Base-by-base conservation (phyloP, 768 basidiomycete species). In the Termitomyces titanicus region DNA sequence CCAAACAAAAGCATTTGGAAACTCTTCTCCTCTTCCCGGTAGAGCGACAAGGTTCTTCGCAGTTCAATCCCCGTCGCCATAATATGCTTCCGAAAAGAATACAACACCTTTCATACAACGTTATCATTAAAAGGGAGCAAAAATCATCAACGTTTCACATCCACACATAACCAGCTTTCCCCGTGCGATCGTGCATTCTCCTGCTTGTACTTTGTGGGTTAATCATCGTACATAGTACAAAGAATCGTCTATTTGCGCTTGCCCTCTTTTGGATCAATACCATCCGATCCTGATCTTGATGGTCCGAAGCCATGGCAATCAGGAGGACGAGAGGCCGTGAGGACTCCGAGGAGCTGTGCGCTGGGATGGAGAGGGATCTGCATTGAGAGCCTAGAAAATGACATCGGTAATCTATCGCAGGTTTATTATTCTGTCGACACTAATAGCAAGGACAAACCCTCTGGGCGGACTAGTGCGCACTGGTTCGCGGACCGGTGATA, bases 401-500 rank as follows among this genome's bases (percentile, higher is more conserved):
- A 18, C 5, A 29, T 20, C 40, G 40, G 40, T 42, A 20, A 22
- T 42, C 10, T 22, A 22, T 22, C 20, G 20, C 11, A 22, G 4
- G 2, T 3, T 11, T 35, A 1, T 22, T 29, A 34, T 39, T 51
- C 15, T 51, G 51, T 44, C 7, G 9, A n/a, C n/a, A n/a, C n/a
- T n/a, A n/a, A n/a, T n/a, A n/a, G n/a, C n/a, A n/a, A n/a, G n/a
- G n/a, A n/a, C n/a, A n/a, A n/a, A n/a, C n/a, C n/a, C n/a, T n/a
- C n/a, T n/a, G n/a, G n/a, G n/a, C n/a, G n/a, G n/a, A n/a, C 9
- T 29, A 7, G 4, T 22, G 27, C 38, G 42, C 38, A 33, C 11
- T n/a, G 35, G n/a, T 3, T 52, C 50, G 47, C 51, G 37, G 50
- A 51, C 53, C 53, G 58, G 51, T 47, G 49, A 55, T 59, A n/a